Evolutionary conservation across 108 stramenopile species (phyloP).

Genomic region (Licmophora abbreviata): DNA sequence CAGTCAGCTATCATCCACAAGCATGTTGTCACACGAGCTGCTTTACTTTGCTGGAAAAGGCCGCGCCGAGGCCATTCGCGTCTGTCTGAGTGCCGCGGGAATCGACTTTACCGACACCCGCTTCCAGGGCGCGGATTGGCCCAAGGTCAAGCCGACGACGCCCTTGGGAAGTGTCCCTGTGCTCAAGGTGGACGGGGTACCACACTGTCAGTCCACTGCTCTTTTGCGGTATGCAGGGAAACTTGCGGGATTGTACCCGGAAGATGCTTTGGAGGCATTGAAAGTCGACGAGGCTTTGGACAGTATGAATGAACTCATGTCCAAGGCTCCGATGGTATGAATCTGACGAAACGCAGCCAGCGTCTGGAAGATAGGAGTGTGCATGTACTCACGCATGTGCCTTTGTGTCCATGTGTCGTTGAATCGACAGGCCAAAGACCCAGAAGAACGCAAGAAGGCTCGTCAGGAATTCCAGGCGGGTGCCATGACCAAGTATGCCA

Average conservation of each 20-base stretch:
- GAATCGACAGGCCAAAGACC: not conserved
- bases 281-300: too few relatives aligned
- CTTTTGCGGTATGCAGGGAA: slow-evolving; percentile 20
- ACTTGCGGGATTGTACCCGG: slow-evolving; percentile 14
- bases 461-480: not conserved
- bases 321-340: too few relatives aligned
- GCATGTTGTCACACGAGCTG: slow-evolving; percentile 8
- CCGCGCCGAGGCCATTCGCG: slow-evolving; percentile 16
- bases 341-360: too few relatives aligned
- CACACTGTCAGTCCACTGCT: slow-evolving; percentile 11
- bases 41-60: slow-evolving; percentile 14
- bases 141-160: slow-evolving; percentile 19
- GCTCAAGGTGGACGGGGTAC: slow-evolving; percentile 11
- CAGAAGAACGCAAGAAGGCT: slow-evolving; percentile 2
- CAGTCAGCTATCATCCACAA: too few relatives aligned
- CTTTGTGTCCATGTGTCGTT: too few relatives aligned
- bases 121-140: slow-evolving; percentile 11
- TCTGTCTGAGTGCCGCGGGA: slow-evolving; percentile 13
- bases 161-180: slow-evolving; percentile 16
- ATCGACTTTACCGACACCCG: slow-evolving; percentile 17
- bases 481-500: slow-evolving; percentile 1
- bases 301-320: too few relatives aligned
- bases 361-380: too few relatives aligned
- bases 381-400: too few relatives aligned
- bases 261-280: slow-evolving; percentile 8